Base-by-base conservation (phyloP, 2,329 filamentous ascomycete genomes). In the Fusarium domesticum region DNA sequence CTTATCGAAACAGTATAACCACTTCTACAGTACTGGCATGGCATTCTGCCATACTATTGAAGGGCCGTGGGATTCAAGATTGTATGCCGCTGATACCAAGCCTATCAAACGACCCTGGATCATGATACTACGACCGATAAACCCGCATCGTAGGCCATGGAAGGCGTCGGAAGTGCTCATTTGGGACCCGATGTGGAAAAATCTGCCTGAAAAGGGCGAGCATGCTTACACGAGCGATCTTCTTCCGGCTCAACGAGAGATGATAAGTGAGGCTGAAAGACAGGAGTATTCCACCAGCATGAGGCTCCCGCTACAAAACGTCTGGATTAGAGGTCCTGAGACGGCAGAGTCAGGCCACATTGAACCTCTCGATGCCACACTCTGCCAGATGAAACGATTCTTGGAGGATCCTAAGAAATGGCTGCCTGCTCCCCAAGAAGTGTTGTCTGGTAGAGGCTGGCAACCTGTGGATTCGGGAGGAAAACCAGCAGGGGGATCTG, bases 11-110 rank as follows among this genome's bases (percentile, higher is more conserved):
- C 28, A 5, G 4, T 56, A 56, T 38, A 31, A 28, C 23, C 16
- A 3, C 6, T 23, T 6, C 8, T 32, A 39, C 12, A 67, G 48
- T 32, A 67, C 60, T 1, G 51, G 42, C 15, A 34, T 55, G 2
- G 76, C 72, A 0, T 54, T 81, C 6, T 81, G 80, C 53, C 78
- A 77, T 51, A 78, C 75, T 0, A 62, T 69, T 14, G 65, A 69
- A 6, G 67, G 63, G 11, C 57, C 61, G 1, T 72, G 68, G 67
- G 60, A 69, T 32, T 46, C 57, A 1, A 37, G 41, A 1, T 51
- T 38, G 7, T 53, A 48, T n/a, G 52, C 54, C 0, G 42, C 42
- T 10, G 48, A 54, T 1, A 35, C 43, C 3, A 50, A 53, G 14
- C 58, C 52, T 7, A 43, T 50, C 23, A 68, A 71, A 8, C 70